Base-by-base conservation (phyloP, 2,329 filamentous ascomycete genomes). In the Mycosphaerelloides madeirae region DNA sequence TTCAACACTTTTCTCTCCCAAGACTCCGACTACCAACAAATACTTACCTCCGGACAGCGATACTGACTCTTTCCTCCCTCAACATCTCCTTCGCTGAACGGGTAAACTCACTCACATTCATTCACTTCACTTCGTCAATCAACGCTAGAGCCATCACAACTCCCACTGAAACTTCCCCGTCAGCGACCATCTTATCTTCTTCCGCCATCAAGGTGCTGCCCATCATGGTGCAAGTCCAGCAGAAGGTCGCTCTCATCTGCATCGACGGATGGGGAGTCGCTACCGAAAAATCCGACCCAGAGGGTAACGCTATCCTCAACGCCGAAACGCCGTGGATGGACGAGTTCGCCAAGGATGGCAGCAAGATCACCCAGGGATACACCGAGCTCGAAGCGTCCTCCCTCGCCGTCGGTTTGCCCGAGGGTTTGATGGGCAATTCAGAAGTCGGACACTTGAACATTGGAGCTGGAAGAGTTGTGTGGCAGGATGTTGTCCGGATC, bases 371-470 rank as follows among this genome's bases (percentile, higher is more conserved):
- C 25, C 83, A 91, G 61, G 90, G 90, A 50, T 98, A 84, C 73
- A 88, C 87, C 54, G 83, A 94, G 73, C 84, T 98, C 51, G 93
- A 98, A 60, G 93, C 93, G 46, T 97, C 93, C 2, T 97, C 93
- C 33, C 80, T 95, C 49, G 93, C 93, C 35, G 93, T 98, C 55
- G 93, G 93, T 56, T 80, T 98, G 41, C 93, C 93, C 15, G 90
- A 98, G 67, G 93, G 93, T 48, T 77, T 98, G 56, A 98, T 98
- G 93, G 93, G 93, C 56, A 98, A 98, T 77, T 95, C 87, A 59
- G 93, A 98, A 71, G 93, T 98, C 68, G 93, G 93, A 51, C 93
- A 98, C 71, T 72, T 98, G 74, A 98, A 98, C 78, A 97, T 98
- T 67, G 93, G 93, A 61, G 93, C 93, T 48, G 93, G 93, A 46